phyloP scores from a whole-genome alignment of 768 basidiomycete genomes.

The Lactarius hatsudake region DNA sequence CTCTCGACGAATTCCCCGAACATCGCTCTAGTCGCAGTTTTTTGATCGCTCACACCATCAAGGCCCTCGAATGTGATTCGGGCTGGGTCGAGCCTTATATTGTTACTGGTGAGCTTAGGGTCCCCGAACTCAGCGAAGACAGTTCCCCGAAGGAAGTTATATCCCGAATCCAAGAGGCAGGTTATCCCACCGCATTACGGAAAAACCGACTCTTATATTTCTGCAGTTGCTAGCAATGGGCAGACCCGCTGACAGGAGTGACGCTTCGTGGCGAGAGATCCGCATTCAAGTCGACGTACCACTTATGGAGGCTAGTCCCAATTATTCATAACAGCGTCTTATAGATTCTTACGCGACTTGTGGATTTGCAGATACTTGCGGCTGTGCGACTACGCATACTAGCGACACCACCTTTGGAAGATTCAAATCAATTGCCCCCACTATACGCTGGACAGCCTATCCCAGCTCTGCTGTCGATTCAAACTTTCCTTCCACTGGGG shows the following conservation, averaged over 20 bases:
- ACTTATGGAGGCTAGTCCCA: constrained; percentile 60
- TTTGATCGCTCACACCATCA: constrained; percentile 49
- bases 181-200: constrained; percentile 33
- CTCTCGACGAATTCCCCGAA: constrained; percentile 39
- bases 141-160: constrained; percentile 33
- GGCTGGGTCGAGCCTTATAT: constrained; percentile 70
- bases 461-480: constrained; percentile 60
- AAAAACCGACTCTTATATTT: constrained; percentile 27
- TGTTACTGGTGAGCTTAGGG: constrained; percentile 64
- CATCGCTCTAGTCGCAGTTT: constrained; percentile 40
- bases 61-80: constrained; percentile 58
- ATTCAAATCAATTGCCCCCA: constrained; percentile 20
- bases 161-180: constrained; percentile 36
- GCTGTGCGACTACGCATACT: constrained; percentile 52
- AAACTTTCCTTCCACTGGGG: constrained; percentile 79
- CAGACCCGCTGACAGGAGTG: constrained; percentile 37
- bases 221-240: constrained; percentile 40
- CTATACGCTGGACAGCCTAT: constrained; percentile 89
- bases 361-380: constrained; percentile 55
- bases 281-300: constrained; percentile 86
- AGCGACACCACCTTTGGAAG: constrained; percentile 43
- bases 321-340: background rate
- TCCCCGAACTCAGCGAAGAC: constrained; percentile 43
- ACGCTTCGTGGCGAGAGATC: constrained; percentile 64
- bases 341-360: constrained; percentile 17